These are phyloP conservation scores for Paxillus ammoniavirescens DNA, from an alignment of 768 basidiomycete genomes.

Conservation along the genomic window DNA sequence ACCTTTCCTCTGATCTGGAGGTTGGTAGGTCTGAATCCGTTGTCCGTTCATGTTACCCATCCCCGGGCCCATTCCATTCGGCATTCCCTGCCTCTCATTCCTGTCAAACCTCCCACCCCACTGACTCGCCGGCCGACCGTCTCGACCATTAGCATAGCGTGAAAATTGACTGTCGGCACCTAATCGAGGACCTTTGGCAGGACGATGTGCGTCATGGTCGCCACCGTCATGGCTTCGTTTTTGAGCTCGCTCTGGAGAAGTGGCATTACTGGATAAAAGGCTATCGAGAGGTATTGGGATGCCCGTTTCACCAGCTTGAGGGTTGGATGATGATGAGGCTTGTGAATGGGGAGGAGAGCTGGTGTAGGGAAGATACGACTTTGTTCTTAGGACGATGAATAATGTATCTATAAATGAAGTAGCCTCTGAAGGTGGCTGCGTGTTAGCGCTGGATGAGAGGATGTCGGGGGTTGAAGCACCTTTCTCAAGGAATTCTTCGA, in stretches of 20 bases:
- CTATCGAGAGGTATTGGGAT: slow-evolving; percentile 80
- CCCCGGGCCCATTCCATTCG: slow-evolving; percentile 25
- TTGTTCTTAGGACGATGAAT: slow-evolving; percentile 80
- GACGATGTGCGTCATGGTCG: slow-evolving; percentile 55
- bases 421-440: slow-evolving; percentile 47
- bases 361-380: slow-evolving; percentile 80
- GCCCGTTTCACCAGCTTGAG: slow-evolving; percentile 50
- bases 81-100: slow-evolving; percentile 16
- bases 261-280: slow-evolving; percentile 46
- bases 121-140: slow-evolving; percentile 38
- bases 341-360: slow-evolving; percentile 37
- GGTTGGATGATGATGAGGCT: slow-evolving; percentile 35
- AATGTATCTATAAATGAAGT: slow-evolving; percentile 78
- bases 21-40: slow-evolving; percentile 60
- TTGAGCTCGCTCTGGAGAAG: slow-evolving; percentile 52
- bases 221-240: slow-evolving; percentile 68
- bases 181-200: slow-evolving; percentile 72
- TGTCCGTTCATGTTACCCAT: slow-evolving; percentile 39
- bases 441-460: slow-evolving; percentile 9
- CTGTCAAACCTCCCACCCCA: slow-evolving; percentile 39
- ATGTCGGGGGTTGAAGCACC: slow-evolving; percentile 42
- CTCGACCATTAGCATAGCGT: slow-evolving; percentile 50
- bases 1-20: slow-evolving; percentile 71
- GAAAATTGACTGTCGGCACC: slow-evolving; percentile 64
- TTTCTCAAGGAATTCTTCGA: slow-evolving; percentile 93